These are phyloP conservation scores for Heliocybe sulcata DNA, from an alignment of 1,284 basidiomycete genomes.

Conservation along the genomic window DNA sequence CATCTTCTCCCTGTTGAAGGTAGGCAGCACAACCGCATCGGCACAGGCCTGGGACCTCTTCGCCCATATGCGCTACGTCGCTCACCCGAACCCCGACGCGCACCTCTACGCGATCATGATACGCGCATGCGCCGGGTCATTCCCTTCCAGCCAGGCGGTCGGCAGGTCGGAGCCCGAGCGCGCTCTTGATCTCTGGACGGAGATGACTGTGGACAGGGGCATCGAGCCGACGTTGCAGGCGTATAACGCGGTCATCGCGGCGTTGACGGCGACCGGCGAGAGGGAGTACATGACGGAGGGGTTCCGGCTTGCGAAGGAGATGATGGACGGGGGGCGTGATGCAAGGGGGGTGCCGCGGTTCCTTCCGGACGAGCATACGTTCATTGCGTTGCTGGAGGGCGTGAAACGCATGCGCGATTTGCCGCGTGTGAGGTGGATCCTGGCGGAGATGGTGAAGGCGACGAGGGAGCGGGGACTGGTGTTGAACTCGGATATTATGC, in stretches of 20 bases:
- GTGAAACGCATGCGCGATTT: slow-evolving; percentile 86
- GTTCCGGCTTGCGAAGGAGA: slow-evolving; percentile 73
- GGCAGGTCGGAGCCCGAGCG: slow-evolving; percentile 72
- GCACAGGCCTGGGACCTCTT: slow-evolving; percentile 92
- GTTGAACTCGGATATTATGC: slow-evolving; percentile 67
- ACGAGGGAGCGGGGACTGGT: slow-evolving; percentile 17
- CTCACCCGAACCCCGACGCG: slow-evolving; percentile 76
- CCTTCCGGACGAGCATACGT: slow-evolving; percentile 65
- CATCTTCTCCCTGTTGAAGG: slow-evolving; percentile 55
- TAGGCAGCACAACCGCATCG: slow-evolving; percentile 38
- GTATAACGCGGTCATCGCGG: slow-evolving; percentile 81
- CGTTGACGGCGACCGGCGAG: slow-evolving; percentile 59
- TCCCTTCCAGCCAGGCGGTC: slow-evolving; percentile 6
- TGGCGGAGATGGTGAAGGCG: slow-evolving; percentile 74
- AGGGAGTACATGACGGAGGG: slow-evolving; percentile 68
- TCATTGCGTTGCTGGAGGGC: slow-evolving; percentile 82
- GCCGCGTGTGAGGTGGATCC: slow-evolving; percentile 79
- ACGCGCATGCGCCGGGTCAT: slow-evolving; percentile 59
- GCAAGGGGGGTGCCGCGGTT: slow-evolving; percentile 49
- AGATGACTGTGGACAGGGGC: slow-evolving; percentile 73
- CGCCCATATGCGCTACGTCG: slow-evolving; percentile 91
- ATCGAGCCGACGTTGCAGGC: slow-evolving; percentile 62
- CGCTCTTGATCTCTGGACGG: slow-evolving; percentile 88
- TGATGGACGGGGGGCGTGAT: slow-evolving; percentile 71
- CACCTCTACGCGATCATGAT: slow-evolving; percentile 86